phyloP scores from a whole-genome alignment of 1,284 basidiomycete genomes.

The Cutaneotrichosporon dermatis region DNA sequence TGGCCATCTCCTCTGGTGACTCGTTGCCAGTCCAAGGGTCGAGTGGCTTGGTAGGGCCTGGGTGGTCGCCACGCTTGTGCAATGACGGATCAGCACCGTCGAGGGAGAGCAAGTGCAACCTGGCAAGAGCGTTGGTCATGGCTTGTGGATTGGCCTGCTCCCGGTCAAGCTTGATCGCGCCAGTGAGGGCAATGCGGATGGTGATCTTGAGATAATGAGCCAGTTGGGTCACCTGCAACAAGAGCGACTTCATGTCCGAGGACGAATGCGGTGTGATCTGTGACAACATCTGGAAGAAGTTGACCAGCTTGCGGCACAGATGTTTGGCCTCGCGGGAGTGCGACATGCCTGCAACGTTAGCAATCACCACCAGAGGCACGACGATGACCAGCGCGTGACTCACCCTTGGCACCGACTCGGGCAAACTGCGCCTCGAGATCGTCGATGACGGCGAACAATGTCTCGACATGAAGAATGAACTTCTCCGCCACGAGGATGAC shows the following conservation, averaged over 20 bases:
- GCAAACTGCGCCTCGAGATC: conserved; percentile 88
- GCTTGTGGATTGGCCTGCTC: conserved; percentile 78
- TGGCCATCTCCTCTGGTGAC: conserved; percentile 37
- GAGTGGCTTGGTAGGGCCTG: conserved; percentile 14
- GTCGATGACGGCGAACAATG: conserved; percentile 96
- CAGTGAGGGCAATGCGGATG: conserved; percentile 94
- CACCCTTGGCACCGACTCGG: conserved; percentile 77
- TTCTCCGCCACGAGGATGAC: conserved; percentile 97
- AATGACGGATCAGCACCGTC: conserved; percentile 76
- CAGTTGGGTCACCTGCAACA: conserved; percentile 95
- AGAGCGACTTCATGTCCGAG: conserved; percentile 86
- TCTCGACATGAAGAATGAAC: conserved; percentile 97
- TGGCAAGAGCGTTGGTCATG: conserved; percentile 83
- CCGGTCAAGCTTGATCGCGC: conserved; percentile 89
- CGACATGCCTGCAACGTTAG: conserved; percentile 69
- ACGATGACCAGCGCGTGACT: conserved; percentile 20
- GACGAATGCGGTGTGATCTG: conserved; percentile 53
- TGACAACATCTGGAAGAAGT: conserved; percentile 86
- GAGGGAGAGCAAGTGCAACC: conserved; percentile 83
- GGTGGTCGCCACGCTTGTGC: conserved; percentile 52
- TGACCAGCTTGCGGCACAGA: conserved; percentile 98
- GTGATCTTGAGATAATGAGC: conserved; percentile 99
- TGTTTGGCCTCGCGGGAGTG: conserved; percentile 97
- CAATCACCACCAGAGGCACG: too few species aligned
- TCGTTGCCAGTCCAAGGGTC: conserved; percentile 20